Evolutionary conservation across 2,329 filamentous ascomycete species (phyloP).

Genomic region (Coleophoma crateriformis): DNA sequence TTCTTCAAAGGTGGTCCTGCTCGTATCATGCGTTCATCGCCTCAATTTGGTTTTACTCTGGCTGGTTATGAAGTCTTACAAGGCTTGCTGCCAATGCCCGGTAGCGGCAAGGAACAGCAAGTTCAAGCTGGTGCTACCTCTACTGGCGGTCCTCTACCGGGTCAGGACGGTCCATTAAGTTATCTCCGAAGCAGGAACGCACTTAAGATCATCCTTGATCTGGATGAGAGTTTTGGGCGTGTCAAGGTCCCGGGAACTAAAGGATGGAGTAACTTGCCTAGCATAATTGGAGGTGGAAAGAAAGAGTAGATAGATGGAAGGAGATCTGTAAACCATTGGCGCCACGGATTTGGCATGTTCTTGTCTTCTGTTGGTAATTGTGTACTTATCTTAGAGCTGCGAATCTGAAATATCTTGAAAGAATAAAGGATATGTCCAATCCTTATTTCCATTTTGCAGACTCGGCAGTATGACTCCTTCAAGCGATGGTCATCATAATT

Average conservation of each 20-base stretch:
- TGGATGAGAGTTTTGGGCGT: conserved; percentile 86
- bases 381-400: too few relatives aligned
- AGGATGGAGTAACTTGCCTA: conserved; percentile 7
- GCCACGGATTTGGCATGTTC: too few relatives aligned
- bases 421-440: too few relatives aligned
- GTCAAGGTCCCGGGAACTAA: conserved; percentile 12
- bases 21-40: conserved; percentile 89
- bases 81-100: conserved; percentile 72
- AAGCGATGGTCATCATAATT: too few relatives aligned
- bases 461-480: too few relatives aligned
- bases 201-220: conserved; percentile 88
- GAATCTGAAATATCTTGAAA: too few relatives aligned
- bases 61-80: conserved; percentile 93
- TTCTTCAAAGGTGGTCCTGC: conserved; percentile 99
- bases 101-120: conserved; percentile 46
- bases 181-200: conserved; percentile 79
- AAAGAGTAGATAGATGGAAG: neutral
- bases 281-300: conserved; percentile 5
- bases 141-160: conserved; percentile 39
- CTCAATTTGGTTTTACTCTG: conserved; percentile 96
- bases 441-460: too few relatives aligned
- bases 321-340: too few relatives aligned
- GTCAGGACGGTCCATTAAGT: conserved; percentile 33
- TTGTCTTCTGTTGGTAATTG: too few relatives aligned
- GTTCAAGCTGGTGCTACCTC: conserved; percentile 52